Percentiles rank a stretch among this genome's conserved stretches.
Evolutionary conservation across 2,329 filamentous ascomycete genomes (phyloP).

Genomic region (Colletotrichum chlorophyti): DNA sequence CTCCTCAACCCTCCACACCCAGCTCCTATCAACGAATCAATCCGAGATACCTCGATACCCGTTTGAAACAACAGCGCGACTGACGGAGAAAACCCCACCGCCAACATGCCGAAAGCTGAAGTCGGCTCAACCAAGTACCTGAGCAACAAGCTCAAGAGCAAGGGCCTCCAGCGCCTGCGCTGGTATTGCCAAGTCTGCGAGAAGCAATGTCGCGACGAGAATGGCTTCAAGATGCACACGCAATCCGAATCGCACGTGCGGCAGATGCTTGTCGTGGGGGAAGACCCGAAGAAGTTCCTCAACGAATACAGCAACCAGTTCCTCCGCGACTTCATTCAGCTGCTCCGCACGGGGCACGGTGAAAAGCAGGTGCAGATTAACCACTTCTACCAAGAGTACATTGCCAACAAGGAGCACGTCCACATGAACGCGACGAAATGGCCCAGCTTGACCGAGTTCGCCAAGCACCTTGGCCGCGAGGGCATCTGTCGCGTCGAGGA

Average conservation of each 20-base stretch:
- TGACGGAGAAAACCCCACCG: conserved; percentile 10
- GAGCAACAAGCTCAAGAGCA: conserved; percentile 87
- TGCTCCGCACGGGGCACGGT: conserved; percentile 84
- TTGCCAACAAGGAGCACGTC: conserved; percentile 83
- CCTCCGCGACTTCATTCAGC: conserved; percentile 75
- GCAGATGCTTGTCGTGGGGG: conserved; percentile 87
- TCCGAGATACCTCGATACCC: too few species aligned
- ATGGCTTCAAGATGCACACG: conserved; percentile 90
- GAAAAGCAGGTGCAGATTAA: conserved; percentile 92
- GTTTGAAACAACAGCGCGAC: too few species aligned
- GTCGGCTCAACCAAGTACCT: conserved; percentile 90
- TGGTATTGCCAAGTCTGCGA: conserved; percentile 93
- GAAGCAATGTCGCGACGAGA: conserved; percentile 73
- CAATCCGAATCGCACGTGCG: conserved; percentile 86
- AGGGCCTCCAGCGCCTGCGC: conserved; percentile 78
- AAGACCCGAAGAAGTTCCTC: conserved; percentile 85
- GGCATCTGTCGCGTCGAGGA: conserved; percentile 92
- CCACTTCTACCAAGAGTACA: conserved; percentile 94
- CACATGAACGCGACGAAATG: conserved; percentile 96
- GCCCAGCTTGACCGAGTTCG: conserved; percentile 88
- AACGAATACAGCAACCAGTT: conserved; percentile 85
- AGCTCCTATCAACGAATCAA: neutral
- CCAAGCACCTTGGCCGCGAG: conserved; percentile 84
- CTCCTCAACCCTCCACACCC: neutral
- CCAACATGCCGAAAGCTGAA: conserved; percentile 89